Evolutionary conservation across 163 green algal species (phyloP).

Genomic region (Trebouxia gelatinosa): DNA sequence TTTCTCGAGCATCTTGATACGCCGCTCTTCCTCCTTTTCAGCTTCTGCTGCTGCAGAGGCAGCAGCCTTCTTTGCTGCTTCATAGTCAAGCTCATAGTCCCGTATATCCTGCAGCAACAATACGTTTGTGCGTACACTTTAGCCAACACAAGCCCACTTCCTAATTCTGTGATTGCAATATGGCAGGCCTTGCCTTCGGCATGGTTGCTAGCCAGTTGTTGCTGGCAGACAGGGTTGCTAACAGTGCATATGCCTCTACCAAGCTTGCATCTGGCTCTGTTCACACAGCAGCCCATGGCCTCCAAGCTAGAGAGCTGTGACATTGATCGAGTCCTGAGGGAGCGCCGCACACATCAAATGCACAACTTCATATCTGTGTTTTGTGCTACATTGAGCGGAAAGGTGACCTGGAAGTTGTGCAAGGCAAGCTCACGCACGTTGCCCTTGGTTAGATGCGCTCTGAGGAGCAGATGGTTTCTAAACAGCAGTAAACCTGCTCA

Average conservation of each 20-base stretch:
- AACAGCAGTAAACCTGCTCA: not conserved
- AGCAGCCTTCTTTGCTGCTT: conserved; percentile 21
- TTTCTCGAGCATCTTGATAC: conserved; percentile 23
- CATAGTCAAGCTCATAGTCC: conserved; percentile 31
- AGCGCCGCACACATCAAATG: too few relatives aligned
- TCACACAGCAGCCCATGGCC: not conserved
- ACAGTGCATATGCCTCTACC: not conserved
- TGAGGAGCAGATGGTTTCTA: not conserved
- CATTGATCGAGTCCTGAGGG: too few relatives aligned
- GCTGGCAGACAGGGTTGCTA: not conserved
- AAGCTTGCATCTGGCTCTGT: not conserved
- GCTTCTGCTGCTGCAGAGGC: conserved; percentile 3
- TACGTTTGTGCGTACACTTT: too few relatives aligned
- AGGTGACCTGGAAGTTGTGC: too few relatives aligned
- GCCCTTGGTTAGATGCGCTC: too few relatives aligned
- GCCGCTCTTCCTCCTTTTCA: conserved; percentile 23
- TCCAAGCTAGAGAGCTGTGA: too few relatives aligned
- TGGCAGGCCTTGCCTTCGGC: not conserved
- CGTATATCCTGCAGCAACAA: conserved; percentile 20
- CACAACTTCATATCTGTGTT: too few relatives aligned
- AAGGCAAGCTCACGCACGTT: too few relatives aligned
- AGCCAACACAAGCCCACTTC: too few relatives aligned
- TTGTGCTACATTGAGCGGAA: too few relatives aligned
- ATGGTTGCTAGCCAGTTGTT: not conserved
- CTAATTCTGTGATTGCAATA: too few relatives aligned